Base-by-base conservation (phyloP, 305 asterid species). In the Fraxinus nigra region DNA sequence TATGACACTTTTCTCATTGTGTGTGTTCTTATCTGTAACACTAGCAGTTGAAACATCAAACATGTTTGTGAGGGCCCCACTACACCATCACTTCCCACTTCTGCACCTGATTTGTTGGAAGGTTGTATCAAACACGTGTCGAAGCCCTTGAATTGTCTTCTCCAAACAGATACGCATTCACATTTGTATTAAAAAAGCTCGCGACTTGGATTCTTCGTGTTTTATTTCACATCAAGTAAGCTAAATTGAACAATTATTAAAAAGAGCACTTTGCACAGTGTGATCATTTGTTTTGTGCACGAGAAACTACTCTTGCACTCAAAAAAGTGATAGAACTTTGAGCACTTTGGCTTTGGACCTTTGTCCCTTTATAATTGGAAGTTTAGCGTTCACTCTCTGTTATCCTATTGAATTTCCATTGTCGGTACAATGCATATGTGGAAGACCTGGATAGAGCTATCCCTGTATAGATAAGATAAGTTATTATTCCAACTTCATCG, bases 11-110 rank as follows among this genome's bases (percentile, higher is more conserved):
- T 78, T 81, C 72, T 63, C 72, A 5, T 40, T 40, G 48, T 40
- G 48, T 20, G 20, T 78, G 59, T 59, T 84, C 80, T 80, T 80
- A 84, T 84, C 84, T 78, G 48, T 54, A 67, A 76, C 82, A 22
- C 75, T 18, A 4, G 35, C 13, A 4, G 75, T 28, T 24, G 11
- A 43, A 67, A 72, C 72, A 63, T 63, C 33, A 22, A 59, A 26
- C 3, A 51, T 38, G 75, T 75, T 22, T 54, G 73, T 75, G 79
- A 59, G 38, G 59, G 22, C 56, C 75, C 33, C 75, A 6, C 32
- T 65, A 26, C 34, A 26, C 67, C 7, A 26, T 24, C 35, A 26
- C 2, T 65, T 63, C 35, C n/a, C 73, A 65, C 35, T 65, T 65
- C 7, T 24, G 18, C 3, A 65, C 73, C 35, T 24, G 16, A 3